phyloP scores from a whole-genome alignment of 2,329 filamentous ascomycete genomes.

The Zarea fungicola region DNA sequence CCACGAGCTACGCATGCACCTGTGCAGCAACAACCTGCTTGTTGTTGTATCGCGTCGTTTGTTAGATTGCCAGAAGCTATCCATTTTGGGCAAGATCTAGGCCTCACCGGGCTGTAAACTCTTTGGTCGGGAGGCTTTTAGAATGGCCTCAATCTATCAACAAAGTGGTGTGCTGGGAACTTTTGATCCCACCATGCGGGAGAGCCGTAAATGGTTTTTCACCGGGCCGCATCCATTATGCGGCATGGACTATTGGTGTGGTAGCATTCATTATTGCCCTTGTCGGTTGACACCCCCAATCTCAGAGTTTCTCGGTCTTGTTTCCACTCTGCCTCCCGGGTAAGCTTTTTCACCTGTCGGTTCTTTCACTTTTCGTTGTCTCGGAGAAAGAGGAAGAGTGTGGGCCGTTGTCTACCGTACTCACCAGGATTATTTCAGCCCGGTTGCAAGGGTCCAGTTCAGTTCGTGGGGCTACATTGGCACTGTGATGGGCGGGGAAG shows the following conservation, averaged over 20 bases:
- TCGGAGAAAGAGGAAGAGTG: background rate
- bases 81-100: no score
- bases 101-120: no score
- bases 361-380: background rate
- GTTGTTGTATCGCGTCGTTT: no score
- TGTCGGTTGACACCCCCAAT: background rate
- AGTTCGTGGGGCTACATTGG: slow-evolving; percentile 2
- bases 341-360: background rate
- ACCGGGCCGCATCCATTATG: background rate
- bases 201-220: background rate
- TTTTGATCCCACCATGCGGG: background rate
- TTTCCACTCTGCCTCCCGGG: background rate
- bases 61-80: no score
- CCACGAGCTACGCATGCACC: no score
- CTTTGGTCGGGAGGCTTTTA: no score
- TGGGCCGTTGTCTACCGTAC: background rate
- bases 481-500: slow-evolving; percentile 11
- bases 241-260: background rate
- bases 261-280: background rate
- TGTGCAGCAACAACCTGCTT: no score
- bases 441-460: background rate
- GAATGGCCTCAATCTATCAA: no score
- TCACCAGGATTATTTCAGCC: background rate
- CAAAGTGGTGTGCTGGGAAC: slow-evolving; percentile 5
- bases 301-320: background rate